These are phyloP conservation scores for Solanum clarkiae DNA, from an alignment of 257 asterid genomes.

Conservation along the genomic window DNA sequence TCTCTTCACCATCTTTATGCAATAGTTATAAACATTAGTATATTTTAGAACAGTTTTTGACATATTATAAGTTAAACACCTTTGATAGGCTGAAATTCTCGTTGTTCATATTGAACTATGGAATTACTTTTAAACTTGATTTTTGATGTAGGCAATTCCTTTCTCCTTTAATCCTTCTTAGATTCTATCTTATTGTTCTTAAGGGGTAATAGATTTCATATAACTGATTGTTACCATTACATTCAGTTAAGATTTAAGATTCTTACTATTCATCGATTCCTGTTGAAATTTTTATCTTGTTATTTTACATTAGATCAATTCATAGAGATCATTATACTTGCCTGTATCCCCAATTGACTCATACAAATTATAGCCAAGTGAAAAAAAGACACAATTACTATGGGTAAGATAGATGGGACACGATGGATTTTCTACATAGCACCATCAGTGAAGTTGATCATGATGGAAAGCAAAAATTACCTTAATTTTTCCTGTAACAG, in stretches of 20 bases:
- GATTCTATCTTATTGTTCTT: background rate
- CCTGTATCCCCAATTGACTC: background rate
- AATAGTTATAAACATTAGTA: background rate
- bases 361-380: background rate
- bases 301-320: background rate
- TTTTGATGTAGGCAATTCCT: background rate
- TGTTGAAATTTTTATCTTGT: background rate
- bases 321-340: background rate
- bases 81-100: background rate
- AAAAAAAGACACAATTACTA: background rate
- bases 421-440: background rate
- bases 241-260: background rate
- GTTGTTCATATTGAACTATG: background rate
- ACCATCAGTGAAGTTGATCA: background rate
- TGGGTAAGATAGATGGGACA: background rate
- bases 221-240: background rate
- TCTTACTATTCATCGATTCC: background rate
- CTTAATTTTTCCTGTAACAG: conserved; percentile 76
- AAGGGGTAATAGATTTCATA: background rate
- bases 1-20: background rate
- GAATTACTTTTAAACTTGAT: background rate
- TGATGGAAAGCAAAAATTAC: conserved; percentile 9
- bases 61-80: background rate
- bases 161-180: background rate
- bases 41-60: background rate